Conservation (phyloP, 2,329 filamentous ascomycete genomes). For the Gnomoniopsis smithogilvyi region DNA sequence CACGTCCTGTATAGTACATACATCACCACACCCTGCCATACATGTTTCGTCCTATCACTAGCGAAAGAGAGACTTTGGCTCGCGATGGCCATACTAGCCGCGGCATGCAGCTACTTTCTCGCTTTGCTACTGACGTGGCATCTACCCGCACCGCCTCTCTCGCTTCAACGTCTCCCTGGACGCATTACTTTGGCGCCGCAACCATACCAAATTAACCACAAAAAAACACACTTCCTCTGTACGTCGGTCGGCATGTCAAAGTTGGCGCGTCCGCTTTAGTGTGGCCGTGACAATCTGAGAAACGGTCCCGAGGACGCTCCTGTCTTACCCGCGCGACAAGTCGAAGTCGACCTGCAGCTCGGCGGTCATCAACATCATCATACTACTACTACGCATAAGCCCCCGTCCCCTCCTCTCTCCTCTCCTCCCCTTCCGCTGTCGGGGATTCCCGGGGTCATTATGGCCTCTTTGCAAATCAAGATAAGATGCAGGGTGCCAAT, state of each 20-base stretch:
- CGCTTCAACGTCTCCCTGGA: neutral
- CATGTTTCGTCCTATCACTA: constrained; percentile 4
- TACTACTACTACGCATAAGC: too few species aligned
- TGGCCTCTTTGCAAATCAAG: neutral
- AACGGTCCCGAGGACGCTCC: neutral
- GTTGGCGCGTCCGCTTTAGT: neutral
- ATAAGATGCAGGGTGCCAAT: neutral
- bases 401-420: too few species aligned
- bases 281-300: constrained; percentile 2
- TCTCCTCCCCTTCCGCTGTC: too few species aligned
- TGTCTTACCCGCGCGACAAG: constrained; percentile 16
- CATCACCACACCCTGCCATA: neutral
- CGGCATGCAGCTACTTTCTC: neutral
- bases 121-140: constrained; percentile 28
- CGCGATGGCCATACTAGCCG: neutral
- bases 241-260: neutral
- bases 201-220: too few species aligned
- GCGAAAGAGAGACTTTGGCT: neutral
- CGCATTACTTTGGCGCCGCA: neutral
- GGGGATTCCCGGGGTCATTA: neutral
- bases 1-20: neutral
- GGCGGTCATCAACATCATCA: neutral
- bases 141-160: neutral
- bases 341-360: neutral
- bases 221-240: neutral